Evolutionary conservation across 306 rosid genomes (phyloP).

Genomic region (Castanospermum australe): DNA sequence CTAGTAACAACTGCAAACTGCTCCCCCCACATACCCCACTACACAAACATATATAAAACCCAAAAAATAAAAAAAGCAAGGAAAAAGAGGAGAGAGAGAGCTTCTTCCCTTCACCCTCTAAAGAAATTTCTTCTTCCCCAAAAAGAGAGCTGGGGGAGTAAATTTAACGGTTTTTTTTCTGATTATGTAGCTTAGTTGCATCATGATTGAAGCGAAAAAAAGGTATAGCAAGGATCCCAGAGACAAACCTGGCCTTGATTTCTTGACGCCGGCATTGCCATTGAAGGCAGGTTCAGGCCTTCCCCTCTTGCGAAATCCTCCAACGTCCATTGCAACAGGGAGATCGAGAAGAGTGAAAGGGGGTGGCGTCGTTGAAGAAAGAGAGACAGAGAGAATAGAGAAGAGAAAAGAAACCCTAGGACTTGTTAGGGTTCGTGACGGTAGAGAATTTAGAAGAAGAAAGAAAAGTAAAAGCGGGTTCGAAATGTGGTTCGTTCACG

Average conservation of each 20-base stretch:
- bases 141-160: too few relatives aligned
- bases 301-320: slow-evolving; percentile 64
- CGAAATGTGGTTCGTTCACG: slow-evolving; percentile 23
- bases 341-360: neutral
- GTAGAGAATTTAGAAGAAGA: slow-evolving; percentile 5
- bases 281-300: slow-evolving; percentile 60
- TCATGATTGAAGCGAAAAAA: neutral
- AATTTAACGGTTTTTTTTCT: neutral
- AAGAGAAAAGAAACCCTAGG: slow-evolving; percentile 25
- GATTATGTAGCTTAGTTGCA: neutral
- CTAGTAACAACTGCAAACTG: neutral
- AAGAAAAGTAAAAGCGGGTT: neutral
- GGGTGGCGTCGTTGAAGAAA: neutral
- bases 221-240: neutral
- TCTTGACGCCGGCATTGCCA: slow-evolving; percentile 77
- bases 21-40: neutral
- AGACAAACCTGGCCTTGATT: slow-evolving; percentile 61
- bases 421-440: too few relatives aligned
- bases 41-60: too few relatives aligned
- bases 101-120: neutral
- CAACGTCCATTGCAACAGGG: slow-evolving; percentile 45
- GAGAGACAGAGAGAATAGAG: neutral
- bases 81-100: neutral
- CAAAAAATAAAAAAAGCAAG: too few relatives aligned
- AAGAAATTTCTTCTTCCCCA: neutral